phyloP scores from a whole-genome alignment of 495 filamentous ascomycete genomes.

The Penicillium desertorum region DNA sequence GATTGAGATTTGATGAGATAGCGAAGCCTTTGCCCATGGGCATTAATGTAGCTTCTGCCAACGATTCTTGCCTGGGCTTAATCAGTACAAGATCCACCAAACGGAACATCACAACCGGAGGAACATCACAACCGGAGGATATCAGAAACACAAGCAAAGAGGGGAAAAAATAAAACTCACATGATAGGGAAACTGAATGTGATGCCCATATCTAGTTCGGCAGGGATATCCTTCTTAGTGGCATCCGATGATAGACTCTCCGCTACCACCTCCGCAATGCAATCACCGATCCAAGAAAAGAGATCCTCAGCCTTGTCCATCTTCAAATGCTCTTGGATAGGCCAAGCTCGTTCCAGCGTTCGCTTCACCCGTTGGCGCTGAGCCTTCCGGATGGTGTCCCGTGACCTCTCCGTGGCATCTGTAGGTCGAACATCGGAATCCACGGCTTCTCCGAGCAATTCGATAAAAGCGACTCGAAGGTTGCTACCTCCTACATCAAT shows the following conservation, averaged over 20 bases:
- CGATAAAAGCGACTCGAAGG: constrained; percentile 74
- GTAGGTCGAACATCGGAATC: constrained; percentile 37
- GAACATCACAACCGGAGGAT: no score
- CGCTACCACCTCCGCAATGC: constrained; percentile 70
- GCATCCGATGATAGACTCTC: constrained; percentile 48
- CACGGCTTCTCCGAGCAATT: constrained; percentile 56
- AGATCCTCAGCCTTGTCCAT: constrained; percentile 71
- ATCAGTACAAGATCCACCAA: constrained; percentile 17
- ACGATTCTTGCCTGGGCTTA: constrained; percentile 62
- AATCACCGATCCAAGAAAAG: constrained; percentile 77
- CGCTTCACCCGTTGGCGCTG: constrained; percentile 54
- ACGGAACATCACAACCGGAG: background rate
- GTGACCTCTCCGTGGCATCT: constrained; percentile 39
- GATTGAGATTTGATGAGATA: constrained; percentile 68
- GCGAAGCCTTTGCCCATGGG: constrained; percentile 88
- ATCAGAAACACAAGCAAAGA: background rate
- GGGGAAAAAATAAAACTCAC: constrained; percentile 42
- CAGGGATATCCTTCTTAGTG: constrained; percentile 44
- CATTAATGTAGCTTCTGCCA: constrained; percentile 76
- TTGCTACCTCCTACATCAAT: constrained; percentile 85
- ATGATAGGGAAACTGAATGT: constrained; percentile 87
- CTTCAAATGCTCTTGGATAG: constrained; percentile 76
- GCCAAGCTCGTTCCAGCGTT: constrained; percentile 70
- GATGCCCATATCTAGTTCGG: constrained; percentile 71
- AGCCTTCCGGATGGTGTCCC: constrained; percentile 46